Evolutionary conservation across 2,329 filamentous ascomycete species (phyloP), one percentile per base, ranked within the genome.

Genomic region (Penicillium capsulatum): DNA sequence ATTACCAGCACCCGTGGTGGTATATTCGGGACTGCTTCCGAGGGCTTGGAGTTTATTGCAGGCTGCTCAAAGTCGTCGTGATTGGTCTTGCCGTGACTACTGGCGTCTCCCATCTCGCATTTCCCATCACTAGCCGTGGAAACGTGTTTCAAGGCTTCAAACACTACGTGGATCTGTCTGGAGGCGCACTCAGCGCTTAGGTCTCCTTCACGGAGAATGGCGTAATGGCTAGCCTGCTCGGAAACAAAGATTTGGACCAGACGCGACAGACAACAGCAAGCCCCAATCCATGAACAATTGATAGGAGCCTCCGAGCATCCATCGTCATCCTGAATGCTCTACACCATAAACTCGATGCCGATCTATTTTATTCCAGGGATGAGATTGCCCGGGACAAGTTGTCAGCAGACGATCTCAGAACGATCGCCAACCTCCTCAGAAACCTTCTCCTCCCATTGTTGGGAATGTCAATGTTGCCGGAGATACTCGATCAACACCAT

Each of bases 311-410:
- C 26, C 53, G 59, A 17, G 61, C 55, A 22, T 55, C 59, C 1
- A 62, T 73, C 36, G 59, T 63, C 2, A 57, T 59, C 26, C 55
- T 83, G n/a, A 72, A 72, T 14, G 74, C 72, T 10, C 57, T 86
- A 1, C 73, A 80, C 33, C 80, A 78, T 2, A 86, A 84, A 57
- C 63, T 86, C 9, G 70, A 79, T 40, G 72, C 73, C 0, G 83
- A 88, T 50, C 60, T 87, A 15, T 70, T 75, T 2, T 87, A 86
- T 56, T 84, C 82, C 1, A 86, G 86, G 61, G 72, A 83, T 36
- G 84, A 89, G 50, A 65, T 83, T n/a, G 83, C 81, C 0, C 80
- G 76, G 65, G 84, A 83, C 2, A 84, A 82, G 48, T 63, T 88
- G 4, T 73, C 75, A n/a, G 75, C 81, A 0, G 74, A 80, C 28